Base-by-base conservation (phyloP, 129 eudicot species). In the Escallonia rubra region DNA sequence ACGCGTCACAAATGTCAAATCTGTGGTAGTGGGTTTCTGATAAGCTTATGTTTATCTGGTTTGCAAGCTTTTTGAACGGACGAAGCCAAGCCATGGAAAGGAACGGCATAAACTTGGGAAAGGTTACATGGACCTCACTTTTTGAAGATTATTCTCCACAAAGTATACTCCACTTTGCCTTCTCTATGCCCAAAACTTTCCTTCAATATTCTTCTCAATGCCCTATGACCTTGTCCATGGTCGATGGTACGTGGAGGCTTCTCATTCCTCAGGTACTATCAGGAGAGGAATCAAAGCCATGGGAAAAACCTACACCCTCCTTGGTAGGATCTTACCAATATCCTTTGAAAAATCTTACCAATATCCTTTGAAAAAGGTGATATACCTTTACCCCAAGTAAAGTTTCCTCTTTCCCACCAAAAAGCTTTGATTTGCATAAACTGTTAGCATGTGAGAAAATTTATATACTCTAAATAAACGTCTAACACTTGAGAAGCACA, bases 171-270 rank as follows among this genome's bases (percentile, higher is more conserved):
- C 63, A 61, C 64, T 67, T 74, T 13, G 67, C 63, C 67, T 40
- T 68, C 65, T 11, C 50, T 13, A 23, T 48, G 50, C 42, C 63
- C 50, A 59, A 54, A 3, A 57, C 16, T 42, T 76, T 69, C 61
- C 53, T 43, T 43, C 42, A 59, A 41, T 76, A 72, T 66, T 70
- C 69, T 61, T 23, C 61, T 59, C 76, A 52, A 49, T 69, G 72
- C 57, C 59, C 79, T 51, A 68, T 46, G 68, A 43, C 58, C 53
- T 53, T 68, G 75, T 61, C 75, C 44, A 52, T 80, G 76, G 81
- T 72, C 78, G 82, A 78, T 75, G 42, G 23, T 58, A 81, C 62
- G 79, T 78, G 82, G 80, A 74, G 57, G 41, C 44, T 53, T 50
- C 3, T 58, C 43, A 71, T 77, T 77, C 58, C 76, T 57, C 12